These are phyloP conservation scores for Trichophyton benhamiae DNA, from an alignment of 2,329 filamentous ascomycete species.

Conservation along the genomic window DNA sequence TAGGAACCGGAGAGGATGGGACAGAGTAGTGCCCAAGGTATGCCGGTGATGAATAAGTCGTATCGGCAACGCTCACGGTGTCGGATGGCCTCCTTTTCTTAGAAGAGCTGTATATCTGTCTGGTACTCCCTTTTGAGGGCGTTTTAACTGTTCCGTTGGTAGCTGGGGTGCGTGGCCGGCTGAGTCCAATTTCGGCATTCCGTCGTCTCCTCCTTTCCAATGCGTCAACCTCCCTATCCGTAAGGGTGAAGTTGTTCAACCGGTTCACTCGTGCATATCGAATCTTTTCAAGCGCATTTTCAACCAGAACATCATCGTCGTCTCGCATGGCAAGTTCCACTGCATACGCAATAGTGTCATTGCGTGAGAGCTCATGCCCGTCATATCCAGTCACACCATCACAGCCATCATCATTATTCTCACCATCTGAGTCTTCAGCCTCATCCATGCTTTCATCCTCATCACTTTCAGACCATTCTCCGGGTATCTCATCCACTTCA, in stretches of 20 bases:
- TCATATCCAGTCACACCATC: constrained; percentile 42
- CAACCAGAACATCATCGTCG: constrained; percentile 62
- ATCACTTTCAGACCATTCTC: not conserved
- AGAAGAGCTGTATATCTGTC: not conserved
- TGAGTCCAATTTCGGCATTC: constrained; percentile 16
- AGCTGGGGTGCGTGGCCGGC: not conserved
- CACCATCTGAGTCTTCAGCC: constrained; percentile 17
- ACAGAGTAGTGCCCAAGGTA: constrained; percentile 27
- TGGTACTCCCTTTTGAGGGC: not conserved
- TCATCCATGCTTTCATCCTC: not conserved
- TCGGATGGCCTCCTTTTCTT: not conserved
- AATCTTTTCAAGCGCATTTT: constrained; percentile 69
- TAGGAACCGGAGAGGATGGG: constrained; percentile 11
- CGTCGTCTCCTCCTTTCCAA: constrained; percentile 57
- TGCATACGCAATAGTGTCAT: constrained; percentile 33
- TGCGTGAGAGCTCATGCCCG: constrained; percentile 25
- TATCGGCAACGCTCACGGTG: constrained; percentile 23
- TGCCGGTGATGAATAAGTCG: constrained; percentile 31
- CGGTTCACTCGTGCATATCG: constrained; percentile 63
- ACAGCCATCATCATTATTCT: constrained; percentile 14
- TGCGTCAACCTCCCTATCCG: constrained; percentile 65
- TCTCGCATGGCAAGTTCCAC: constrained; percentile 47
- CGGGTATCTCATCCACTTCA: not conserved
- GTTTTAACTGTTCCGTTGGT: not conserved
- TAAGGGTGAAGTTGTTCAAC: constrained; percentile 67